A percentile compares a stretch with the other conserved stretches of the same genome.
These are phyloP conservation scores for Lentinus brumalis DNA, from an alignment of 768 basidiomycete species.

Conservation along the genomic window DNA sequence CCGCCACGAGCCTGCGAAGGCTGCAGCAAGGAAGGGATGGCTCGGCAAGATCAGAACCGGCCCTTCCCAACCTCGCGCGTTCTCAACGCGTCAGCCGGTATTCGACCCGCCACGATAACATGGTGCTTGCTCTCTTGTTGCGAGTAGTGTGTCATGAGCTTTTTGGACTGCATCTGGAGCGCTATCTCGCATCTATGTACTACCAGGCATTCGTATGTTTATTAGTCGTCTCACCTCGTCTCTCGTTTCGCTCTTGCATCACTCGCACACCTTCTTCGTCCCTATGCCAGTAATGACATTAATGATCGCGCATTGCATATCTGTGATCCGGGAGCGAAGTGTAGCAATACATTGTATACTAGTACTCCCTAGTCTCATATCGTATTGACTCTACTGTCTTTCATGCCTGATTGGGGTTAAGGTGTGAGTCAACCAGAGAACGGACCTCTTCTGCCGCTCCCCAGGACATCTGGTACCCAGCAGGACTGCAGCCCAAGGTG, in stretches of 20 bases:
- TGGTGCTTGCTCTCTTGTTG: background rate
- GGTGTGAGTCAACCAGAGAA: constrained; percentile 17
- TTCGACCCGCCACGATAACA: constrained; percentile 16
- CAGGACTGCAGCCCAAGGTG: constrained; percentile 18
- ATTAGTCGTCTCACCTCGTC: constrained; percentile 1
- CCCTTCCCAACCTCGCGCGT: constrained; percentile 8
- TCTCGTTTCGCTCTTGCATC: constrained; percentile 8
- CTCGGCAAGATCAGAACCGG: constrained; percentile 66
- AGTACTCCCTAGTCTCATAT: background rate
- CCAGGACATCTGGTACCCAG: constrained; percentile 34
- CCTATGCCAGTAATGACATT: background rate
- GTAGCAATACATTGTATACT: background rate
- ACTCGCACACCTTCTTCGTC: background rate
- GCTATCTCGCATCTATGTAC: constrained; percentile 17
- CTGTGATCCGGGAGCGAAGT: background rate
- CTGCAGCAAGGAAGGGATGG: constrained; percentile 63
- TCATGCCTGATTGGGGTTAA: constrained; percentile 7
- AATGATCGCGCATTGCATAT: background rate
- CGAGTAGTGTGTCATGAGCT: background rate
- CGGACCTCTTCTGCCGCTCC: constrained; percentile 30
- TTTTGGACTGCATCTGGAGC: background rate
- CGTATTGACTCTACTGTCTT: too few species aligned
- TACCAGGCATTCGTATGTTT: constrained; percentile 20
- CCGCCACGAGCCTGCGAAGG: constrained; percentile 3
- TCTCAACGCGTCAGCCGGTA: constrained; percentile 8